Base-by-base conservation (phyloP, 2,329 filamentous ascomycete genomes). In the Ophiocordyceps camponoti-rufipedis region DNA sequence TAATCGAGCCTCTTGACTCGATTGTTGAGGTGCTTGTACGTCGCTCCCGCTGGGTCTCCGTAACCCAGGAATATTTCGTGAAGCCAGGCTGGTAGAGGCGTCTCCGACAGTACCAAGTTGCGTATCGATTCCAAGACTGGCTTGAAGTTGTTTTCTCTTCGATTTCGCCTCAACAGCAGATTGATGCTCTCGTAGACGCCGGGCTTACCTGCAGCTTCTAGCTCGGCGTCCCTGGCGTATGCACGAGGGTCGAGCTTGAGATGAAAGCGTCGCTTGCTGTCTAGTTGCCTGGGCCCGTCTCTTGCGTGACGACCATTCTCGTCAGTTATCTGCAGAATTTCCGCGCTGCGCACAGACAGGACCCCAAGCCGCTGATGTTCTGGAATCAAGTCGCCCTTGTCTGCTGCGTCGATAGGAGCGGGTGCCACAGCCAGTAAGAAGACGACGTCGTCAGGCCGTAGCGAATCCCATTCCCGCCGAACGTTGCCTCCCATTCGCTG, bases 51-150 rank as follows among this genome's bases (percentile, higher is more conserved):
- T 47, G 91, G 89, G 61, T 98, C 88, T 42, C 91, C 91, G 59
- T 94, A 96, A 3, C 91, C 91, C n/a, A 98, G 68, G 61, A 96
- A 98, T 10, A 96, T 89, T 53, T 96, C 91, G 55, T 94, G 86
- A 41, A 98, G 70, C 91, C 91, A 98, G 2, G 80, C 75, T 13
- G 91, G 87, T 45, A 96, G 71, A 7, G 85, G 83, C 18, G 89
- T 80, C 53, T 94, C 85, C 1, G 87, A 87, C 32, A 94, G 69
- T 2, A 86, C 82, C 29, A 98, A 72, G 51, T 78, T 84, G 56
- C 82, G 85, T 57, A 98, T 93, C 1, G 88, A 94, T 55, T 95
- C 85, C 33, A 98, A 70, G 10, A 98, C 80, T 10, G 88, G 80
- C 57, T 85, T 93, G 70, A 98, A 98, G 62, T 98, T 98, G 65